Percentiles rank a stretch among this genome's conserved stretches.
Conservation (phyloP, 768 basidiomycete species). For the Auricularia cornea region DNA sequence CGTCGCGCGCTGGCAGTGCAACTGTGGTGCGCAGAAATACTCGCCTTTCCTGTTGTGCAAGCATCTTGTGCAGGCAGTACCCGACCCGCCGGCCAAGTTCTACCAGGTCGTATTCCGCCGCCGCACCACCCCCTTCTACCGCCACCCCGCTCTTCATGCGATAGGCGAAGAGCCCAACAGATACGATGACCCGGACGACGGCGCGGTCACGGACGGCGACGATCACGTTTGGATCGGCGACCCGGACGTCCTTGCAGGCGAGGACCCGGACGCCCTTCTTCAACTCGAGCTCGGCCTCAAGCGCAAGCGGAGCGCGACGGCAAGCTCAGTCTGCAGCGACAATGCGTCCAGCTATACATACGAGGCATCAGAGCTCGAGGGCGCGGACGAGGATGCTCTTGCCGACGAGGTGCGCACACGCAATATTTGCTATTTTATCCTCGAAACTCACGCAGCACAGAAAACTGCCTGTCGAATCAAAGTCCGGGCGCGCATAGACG, state of each 20-base stretch:
- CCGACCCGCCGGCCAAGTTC: slow-evolving; percentile 11
- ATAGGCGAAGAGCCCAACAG: not conserved
- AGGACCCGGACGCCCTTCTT: not conserved
- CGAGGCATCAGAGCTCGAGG: slow-evolving; percentile 2
- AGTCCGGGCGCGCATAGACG: not conserved
- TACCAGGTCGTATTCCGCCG: slow-evolving; percentile 16
- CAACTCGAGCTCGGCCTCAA: not conserved
- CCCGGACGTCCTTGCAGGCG: slow-evolving; percentile 5
- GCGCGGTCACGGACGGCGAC: slow-evolving; percentile 16
- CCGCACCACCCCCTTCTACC: slow-evolving; percentile 17
- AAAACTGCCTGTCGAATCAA: too few species aligned
- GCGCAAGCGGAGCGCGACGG: not conserved
- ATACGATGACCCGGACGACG: slow-evolving; percentile 1
- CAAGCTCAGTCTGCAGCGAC: not conserved
- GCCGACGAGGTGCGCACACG: not conserved
- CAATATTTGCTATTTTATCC: not conserved
- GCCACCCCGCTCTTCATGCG: slow-evolving; percentile 9
- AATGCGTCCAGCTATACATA: too few species aligned
- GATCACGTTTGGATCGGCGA: slow-evolving; percentile 16
- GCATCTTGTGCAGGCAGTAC: slow-evolving; percentile 24
- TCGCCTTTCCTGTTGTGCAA: slow-evolving; percentile 24
- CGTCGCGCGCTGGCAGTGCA: slow-evolving; percentile 19
- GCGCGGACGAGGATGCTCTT: slow-evolving; percentile 9
- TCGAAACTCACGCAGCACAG: not conserved
- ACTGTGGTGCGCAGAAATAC: slow-evolving; percentile 23